Base-by-base conservation (phyloP, 1,284 basidiomycete genomes). In the Sporisorium sorghi region DNA sequence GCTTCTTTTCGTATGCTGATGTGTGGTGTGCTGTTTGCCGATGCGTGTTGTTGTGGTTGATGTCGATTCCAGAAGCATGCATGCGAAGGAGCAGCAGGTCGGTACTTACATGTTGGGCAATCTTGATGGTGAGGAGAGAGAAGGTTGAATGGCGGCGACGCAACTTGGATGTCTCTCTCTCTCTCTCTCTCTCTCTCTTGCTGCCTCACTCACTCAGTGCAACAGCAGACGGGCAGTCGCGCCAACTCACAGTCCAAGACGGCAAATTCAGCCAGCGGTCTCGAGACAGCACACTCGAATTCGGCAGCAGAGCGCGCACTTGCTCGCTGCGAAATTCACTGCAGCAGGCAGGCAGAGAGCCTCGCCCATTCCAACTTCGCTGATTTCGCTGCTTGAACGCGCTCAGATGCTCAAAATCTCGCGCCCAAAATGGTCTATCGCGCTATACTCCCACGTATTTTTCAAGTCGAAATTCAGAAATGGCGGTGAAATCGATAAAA, bases 121-220 rank as follows among this genome's bases (percentile, higher is more conserved):
- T 77, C 66, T 76, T 76, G 74, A 76, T 69, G 74, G 65, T 72
- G 61, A 60, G 59, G 80, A 89, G 87, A 87, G 88, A 60, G 59
- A 64, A 62, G 56, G 42, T 47, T 40, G 54, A 46, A 49, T 51
- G 47, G 43, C 58, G 61, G 52, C 60, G 55, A 56, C 32, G 26
- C 57, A 48, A 60, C 54, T 64, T 73, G 23, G 32, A 52, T 50
- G 49, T 39, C 59, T 48, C 56, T 47, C 52, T 5, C 53, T 58
- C 44, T n/a, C 61, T 49, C 42, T 47, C 52, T 5, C 53, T 60
- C 44, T 19, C 61, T 53, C 42, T 6, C 57, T 58, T 26, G 11
- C 58, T 47, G 42, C 2, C n/a, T 51, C 39, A 17, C 58, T 47
- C 47, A 3, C n/a, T 51, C 39, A 17, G 19, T 23, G 35, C 8